Base-by-base conservation (phyloP, 805 yeast genomes). In the Nakazawaea laoshanensis region DNA sequence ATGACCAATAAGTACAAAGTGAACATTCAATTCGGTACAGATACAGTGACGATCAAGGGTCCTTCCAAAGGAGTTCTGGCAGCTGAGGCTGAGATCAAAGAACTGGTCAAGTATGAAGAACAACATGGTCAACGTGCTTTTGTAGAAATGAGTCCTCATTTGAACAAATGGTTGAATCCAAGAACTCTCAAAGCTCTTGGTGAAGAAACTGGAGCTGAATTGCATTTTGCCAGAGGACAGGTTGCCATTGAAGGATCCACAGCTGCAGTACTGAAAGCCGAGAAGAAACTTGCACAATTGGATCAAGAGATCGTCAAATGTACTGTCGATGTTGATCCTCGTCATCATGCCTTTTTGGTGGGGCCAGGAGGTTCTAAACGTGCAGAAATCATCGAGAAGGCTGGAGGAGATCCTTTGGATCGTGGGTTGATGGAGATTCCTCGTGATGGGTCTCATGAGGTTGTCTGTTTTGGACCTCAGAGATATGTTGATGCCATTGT, bases 51-150 rank as follows among this genome's bases (percentile, higher is more conserved):
- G 26, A 70, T 89, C 38, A 77, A 77, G 48, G 96, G 96, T 35
- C 94, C 96, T 31, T 83, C 96, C 17, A 80, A 78, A 57, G 92
- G 89, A 45, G 97, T 83, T 21, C 67, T 74, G 21, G 77, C 77
- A 52, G 94, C 94, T 21, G 75, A 74, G 52, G 88, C 78, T 41
- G 96, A 88, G 62, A 61, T 94, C 49, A 67, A 70, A 45, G 96
- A 87, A 36, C 67, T 94, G 41, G 65, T 84, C 44, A 79, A 81
- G 44, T 92, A 80, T 55, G 97, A 88, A 57, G 78, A 71, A 48
- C 95, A 84, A 46, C 85, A 87, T 50, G 89, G 95, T 12, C 73
- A 74, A n/a, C n/a, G n/a, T n/a, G n/a, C n/a, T n/a, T n/a, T n/a
- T n/a, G n/a, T n/a, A n/a, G n/a, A n/a, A n/a, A n/a, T n/a, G n/a